Evolutionary conservation across 768 basidiomycete species (phyloP).

Genomic region (Termitomyces sp.): DNA sequence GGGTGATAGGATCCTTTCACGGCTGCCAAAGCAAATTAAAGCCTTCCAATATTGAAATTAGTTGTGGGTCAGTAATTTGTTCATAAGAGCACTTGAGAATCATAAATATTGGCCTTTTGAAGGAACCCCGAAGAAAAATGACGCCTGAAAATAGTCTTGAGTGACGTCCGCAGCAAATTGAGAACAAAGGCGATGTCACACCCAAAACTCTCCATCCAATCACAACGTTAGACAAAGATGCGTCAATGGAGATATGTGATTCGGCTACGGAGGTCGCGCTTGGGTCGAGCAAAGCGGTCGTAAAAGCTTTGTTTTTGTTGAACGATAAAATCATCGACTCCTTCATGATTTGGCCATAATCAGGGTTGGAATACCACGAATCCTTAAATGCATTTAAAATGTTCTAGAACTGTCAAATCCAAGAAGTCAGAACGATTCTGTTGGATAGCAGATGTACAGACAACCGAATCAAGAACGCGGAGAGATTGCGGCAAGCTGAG

Average conservation of each 20-base stretch:
- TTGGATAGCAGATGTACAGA: not conserved
- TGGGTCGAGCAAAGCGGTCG: not conserved
- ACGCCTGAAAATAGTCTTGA: not conserved
- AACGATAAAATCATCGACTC: not conserved
- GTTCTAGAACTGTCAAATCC: not conserved
- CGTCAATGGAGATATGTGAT: not conserved
- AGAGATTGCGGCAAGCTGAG: no score
- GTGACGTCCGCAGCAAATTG: not conserved
- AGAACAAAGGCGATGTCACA: not conserved
- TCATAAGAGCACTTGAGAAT: no score
- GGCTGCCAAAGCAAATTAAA: not conserved
- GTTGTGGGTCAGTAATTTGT: not conserved
- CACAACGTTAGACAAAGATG: not conserved
- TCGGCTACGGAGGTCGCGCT: not conserved
- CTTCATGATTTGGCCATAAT: no score
- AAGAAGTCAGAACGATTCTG: not conserved
- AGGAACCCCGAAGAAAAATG: no score
- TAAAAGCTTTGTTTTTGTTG: not conserved
- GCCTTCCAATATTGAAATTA: not conserved
- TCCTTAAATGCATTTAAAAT: not conserved
- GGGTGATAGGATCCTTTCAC: not conserved
- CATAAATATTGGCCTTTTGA: not conserved
- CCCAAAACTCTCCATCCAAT: not conserved
- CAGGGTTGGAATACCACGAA: not conserved
- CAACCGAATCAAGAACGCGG: no score